Conservation (phyloP, 2,329 filamentous ascomycete genomes). For the Venturia nashicola region DNA sequence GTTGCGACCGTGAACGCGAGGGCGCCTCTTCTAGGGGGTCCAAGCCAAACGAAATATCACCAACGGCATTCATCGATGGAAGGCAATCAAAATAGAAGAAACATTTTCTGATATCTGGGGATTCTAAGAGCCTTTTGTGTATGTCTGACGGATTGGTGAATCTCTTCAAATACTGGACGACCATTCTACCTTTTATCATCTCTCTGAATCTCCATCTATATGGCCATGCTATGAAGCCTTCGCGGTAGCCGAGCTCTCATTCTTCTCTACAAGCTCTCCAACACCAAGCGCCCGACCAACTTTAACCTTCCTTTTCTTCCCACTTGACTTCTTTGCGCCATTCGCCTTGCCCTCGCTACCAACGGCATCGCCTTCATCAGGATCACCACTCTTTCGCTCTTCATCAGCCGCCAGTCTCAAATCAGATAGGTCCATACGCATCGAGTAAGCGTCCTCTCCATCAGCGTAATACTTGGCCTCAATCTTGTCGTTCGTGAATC, state of each 20-base stretch:
- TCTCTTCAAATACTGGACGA: background rate
- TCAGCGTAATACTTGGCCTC: constrained; percentile 93
- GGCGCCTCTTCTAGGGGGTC: background rate
- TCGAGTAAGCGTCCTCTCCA: constrained; percentile 89
- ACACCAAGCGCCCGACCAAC: constrained; percentile 73
- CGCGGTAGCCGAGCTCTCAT: constrained; percentile 39
- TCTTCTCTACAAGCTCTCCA: constrained; percentile 60
- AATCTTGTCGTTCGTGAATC: constrained; percentile 77
- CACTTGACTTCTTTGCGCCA: constrained; percentile 29
- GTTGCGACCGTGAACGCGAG: background rate
- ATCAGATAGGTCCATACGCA: constrained; percentile 69
- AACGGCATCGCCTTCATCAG: constrained; percentile 23
- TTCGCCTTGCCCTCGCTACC: constrained; percentile 22
- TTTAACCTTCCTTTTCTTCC: constrained; percentile 69
- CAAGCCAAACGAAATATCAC: background rate
- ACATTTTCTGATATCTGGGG: background rate
- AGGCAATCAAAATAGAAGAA: background rate
- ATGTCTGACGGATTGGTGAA: background rate
- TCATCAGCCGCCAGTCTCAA: constrained; percentile 37
- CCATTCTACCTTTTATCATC: background rate
- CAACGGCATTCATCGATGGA: background rate
- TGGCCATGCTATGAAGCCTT: background rate
- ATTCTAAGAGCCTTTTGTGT: background rate
- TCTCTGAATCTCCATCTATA: background rate
- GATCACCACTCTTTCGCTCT: constrained; percentile 24